Evolutionary conservation across 805 yeast species (phyloP).

Genomic region (Cyberlindnera euphorbiae): DNA sequence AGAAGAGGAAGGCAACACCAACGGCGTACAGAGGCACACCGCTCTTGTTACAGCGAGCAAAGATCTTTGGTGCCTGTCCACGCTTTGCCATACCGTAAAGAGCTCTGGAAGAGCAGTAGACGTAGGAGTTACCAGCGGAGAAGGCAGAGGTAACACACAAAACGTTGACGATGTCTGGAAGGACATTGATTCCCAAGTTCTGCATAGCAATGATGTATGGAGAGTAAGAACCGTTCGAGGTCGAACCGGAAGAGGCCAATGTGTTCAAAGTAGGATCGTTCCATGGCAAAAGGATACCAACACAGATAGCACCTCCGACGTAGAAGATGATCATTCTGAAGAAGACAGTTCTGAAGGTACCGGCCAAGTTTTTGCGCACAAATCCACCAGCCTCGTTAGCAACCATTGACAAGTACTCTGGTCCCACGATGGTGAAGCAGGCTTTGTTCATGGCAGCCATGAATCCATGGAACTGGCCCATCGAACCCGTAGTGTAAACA

Average conservation of each 20-base stretch:
- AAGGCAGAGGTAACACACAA: constrained; percentile 50
- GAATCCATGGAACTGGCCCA: constrained; percentile 70
- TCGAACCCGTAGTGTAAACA: constrained; percentile 45
- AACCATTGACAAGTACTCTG: constrained; percentile 77
- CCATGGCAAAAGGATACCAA: constrained; percentile 60
- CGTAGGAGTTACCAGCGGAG: constrained; percentile 52
- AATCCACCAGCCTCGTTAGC: constrained; percentile 76
- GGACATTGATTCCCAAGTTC: constrained; percentile 45
- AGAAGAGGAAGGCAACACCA: constrained; percentile 46
- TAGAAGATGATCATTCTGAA: constrained; percentile 57
- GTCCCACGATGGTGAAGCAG: constrained; percentile 75
- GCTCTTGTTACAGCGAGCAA: constrained; percentile 51
- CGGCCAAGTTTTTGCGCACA: constrained; percentile 67
- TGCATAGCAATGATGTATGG: constrained; percentile 57
- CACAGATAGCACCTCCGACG: constrained; percentile 59
- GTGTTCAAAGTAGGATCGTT: constrained; percentile 47
- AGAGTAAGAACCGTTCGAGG: constrained; percentile 47
- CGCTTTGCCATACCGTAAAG: constrained; percentile 49
- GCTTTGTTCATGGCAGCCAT: constrained; percentile 67
- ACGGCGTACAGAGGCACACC: constrained; percentile 78
- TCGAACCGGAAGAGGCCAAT: constrained; percentile 60
- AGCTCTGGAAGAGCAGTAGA: constrained; percentile 59
- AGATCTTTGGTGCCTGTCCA: constrained; percentile 56
- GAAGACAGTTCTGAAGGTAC: constrained; percentile 69
- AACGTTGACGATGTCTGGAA: constrained; percentile 48